These are phyloP conservation scores for Neurospora sp. DNA, from an alignment of 495 filamentous ascomycete genomes.

Conservation along the genomic window DNA sequence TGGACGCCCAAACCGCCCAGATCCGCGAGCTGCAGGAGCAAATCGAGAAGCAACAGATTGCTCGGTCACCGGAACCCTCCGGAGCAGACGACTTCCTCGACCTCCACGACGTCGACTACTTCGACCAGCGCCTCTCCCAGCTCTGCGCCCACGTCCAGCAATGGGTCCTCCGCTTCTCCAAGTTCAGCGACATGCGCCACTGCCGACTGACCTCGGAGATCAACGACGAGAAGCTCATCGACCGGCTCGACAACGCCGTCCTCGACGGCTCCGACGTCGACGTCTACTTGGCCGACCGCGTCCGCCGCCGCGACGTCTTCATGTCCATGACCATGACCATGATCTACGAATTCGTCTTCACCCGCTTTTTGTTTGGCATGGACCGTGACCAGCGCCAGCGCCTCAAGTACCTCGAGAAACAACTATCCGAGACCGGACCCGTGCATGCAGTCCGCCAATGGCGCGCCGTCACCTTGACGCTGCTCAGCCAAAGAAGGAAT, in stretches of 20 bases:
- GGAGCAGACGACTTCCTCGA: constrained; percentile 63
- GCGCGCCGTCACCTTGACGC: constrained; percentile 86
- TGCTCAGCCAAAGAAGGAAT: constrained; percentile 64
- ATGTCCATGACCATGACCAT: constrained; percentile 97
- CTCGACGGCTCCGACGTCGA: constrained; percentile 90
- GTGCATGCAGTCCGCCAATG: constrained; percentile 80
- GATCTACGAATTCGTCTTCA: constrained; percentile 97
- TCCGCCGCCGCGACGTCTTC: constrained; percentile 80
- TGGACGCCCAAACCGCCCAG: constrained; percentile 67
- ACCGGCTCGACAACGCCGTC: constrained; percentile 85
- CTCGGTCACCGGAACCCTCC: constrained; percentile 2
- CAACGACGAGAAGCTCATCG: constrained; percentile 77
- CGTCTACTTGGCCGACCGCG: constrained; percentile 71
- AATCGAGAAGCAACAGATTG: constrained; percentile 39
- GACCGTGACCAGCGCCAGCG: constrained; percentile 95
- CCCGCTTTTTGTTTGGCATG: constrained; percentile 95
- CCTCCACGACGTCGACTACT: constrained; percentile 83
- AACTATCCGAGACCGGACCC: constrained; percentile 76
- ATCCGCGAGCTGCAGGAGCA: constrained; percentile 75
- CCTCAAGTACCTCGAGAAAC: constrained; percentile 86
- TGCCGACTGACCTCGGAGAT: constrained; percentile 75
- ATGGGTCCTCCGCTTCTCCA: constrained; percentile 94
- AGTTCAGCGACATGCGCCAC: constrained; percentile 79
- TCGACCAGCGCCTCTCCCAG: constrained; percentile 85
- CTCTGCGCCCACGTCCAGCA: constrained; percentile 89